Conservation (phyloP, 1,284 basidiomycete species). For the Mycena sp. region DNA sequence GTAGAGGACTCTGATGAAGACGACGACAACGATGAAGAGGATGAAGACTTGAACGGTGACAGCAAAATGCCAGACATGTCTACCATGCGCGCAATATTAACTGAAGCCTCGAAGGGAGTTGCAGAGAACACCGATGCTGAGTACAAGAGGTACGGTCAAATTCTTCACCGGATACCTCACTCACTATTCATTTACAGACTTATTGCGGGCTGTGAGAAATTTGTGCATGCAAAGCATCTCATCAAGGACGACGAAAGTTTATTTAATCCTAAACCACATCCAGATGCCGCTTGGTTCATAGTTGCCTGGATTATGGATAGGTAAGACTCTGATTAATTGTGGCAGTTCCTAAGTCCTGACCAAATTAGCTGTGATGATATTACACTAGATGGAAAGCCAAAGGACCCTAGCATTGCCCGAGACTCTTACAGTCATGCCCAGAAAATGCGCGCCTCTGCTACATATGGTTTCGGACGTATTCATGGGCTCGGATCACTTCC, state of each 20-base stretch:
- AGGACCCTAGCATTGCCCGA: slow-evolving; percentile 16
- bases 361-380: slow-evolving; percentile 39
- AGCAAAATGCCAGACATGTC: neutral
- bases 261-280: slow-evolving; percentile 32
- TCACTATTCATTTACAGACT: slow-evolving; percentile 25
- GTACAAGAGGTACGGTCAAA: slow-evolving; percentile 36
- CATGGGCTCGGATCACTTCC: slow-evolving; percentile 37
- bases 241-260: slow-evolving; percentile 29
- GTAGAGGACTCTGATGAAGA: neutral
- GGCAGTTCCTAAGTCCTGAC: neutral
- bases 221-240: slow-evolving; percentile 24
- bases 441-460: slow-evolving; percentile 46
- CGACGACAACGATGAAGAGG: neutral
- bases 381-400: slow-evolving; percentile 35
- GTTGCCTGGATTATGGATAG: slow-evolving; percentile 45
- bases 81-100: slow-evolving; percentile 9
- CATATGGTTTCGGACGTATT: slow-evolving; percentile 42
- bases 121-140: too few species aligned
- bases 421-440: slow-evolving; percentile 43
- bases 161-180: neutral
- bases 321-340: slow-evolving; percentile 23
- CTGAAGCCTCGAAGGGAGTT: slow-evolving; percentile 42
- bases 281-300: slow-evolving; percentile 37
- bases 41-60: slow-evolving; percentile 3
- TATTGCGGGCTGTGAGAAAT: slow-evolving; percentile 27